A percentile compares a stretch with the other conserved stretches of the same genome.
Conservation (phyloP, 2,329 filamentous ascomycete species). For the Pseudogymnoascus sp. region DNA sequence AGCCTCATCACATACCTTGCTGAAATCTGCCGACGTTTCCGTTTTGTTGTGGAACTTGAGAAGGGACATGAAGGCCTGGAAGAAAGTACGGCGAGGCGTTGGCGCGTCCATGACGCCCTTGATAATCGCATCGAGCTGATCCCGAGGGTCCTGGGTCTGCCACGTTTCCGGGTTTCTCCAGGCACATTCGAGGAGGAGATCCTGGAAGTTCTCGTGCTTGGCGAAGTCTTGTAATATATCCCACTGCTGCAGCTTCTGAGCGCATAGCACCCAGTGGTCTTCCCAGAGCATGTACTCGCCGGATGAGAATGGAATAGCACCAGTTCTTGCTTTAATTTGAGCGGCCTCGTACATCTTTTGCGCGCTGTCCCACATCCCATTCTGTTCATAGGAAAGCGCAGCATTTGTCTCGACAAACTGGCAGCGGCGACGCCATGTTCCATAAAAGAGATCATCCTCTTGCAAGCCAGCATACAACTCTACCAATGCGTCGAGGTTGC, state of each 20-base stretch:
- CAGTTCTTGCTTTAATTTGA: constrained; percentile 93
- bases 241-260: constrained; percentile 98
- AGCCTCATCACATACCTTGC: constrained; percentile 86
- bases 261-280: constrained; percentile 96
- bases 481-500: constrained; percentile 90
- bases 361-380: constrained; percentile 98
- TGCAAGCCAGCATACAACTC: constrained; percentile 85
- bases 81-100: constrained; percentile 87
- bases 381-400: constrained; percentile 94
- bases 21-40: constrained; percentile 74
- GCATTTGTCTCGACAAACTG: constrained; percentile 98
- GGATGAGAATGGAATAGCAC: constrained; percentile 90
- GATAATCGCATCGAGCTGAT: constrained; percentile 85
- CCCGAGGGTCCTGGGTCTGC: constrained; percentile 76
- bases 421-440: constrained; percentile 88
- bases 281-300: constrained; percentile 99
- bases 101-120: constrained; percentile 97
- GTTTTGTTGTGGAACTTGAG: constrained; percentile 89
- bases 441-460: constrained; percentile 96
- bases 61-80: constrained; percentile 96
- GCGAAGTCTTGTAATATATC: constrained; percentile 95
- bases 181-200: constrained; percentile 86
- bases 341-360: constrained; percentile 95
- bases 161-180: constrained; percentile 96
- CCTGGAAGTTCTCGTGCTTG: constrained; percentile 97